These are phyloP conservation scores for Albizia julibrissin DNA, from an alignment of 306 rosid genomes.

Conservation along the genomic window DNA sequence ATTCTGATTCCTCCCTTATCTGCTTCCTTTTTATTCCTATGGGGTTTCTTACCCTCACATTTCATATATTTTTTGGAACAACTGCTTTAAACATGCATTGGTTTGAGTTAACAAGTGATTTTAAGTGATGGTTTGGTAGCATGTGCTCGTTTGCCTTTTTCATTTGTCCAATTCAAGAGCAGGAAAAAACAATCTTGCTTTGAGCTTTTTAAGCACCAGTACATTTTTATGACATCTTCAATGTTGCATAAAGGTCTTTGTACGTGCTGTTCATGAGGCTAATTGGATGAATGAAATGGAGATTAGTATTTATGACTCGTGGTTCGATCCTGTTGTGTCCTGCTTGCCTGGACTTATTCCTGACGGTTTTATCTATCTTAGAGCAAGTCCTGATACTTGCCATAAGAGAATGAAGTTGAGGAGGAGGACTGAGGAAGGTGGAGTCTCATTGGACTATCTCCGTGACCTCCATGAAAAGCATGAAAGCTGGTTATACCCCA, in stretches of 20 bases:
- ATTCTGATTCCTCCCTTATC: neutral
- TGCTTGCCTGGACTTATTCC: conserved; percentile 93
- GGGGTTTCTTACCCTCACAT: neutral
- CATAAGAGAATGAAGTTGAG: conserved; percentile 88
- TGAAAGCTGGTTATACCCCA: conserved; percentile 96
- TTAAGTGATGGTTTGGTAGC: conserved; percentile 33
- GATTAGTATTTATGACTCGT: conserved; percentile 94
- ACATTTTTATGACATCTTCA: conserved; percentile 28
- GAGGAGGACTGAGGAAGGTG: conserved; percentile 87
- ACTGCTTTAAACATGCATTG: neutral
- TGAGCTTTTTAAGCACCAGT: conserved; percentile 39
- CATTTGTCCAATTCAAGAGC: conserved; percentile 25
- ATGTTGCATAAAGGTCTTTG: conserved; percentile 71
- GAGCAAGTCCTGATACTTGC: conserved; percentile 99
- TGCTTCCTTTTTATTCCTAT: neutral
- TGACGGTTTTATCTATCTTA: conserved; percentile 92
- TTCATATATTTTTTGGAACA: neutral
- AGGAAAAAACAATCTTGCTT: conserved; percentile 26
- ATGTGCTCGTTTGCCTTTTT: conserved; percentile 31
- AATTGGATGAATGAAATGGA: conserved; percentile 99
- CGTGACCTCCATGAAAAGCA: conserved; percentile 88
- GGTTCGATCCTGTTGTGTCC: conserved; percentile 98
- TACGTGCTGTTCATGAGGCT: conserved; percentile 97
- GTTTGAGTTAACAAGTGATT: conserved; percentile 6
- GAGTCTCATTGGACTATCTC: conserved; percentile 82